Evolutionary conservation across 148 eudicot species (phyloP).

Genomic region (Rhododendron ovatum): DNA sequence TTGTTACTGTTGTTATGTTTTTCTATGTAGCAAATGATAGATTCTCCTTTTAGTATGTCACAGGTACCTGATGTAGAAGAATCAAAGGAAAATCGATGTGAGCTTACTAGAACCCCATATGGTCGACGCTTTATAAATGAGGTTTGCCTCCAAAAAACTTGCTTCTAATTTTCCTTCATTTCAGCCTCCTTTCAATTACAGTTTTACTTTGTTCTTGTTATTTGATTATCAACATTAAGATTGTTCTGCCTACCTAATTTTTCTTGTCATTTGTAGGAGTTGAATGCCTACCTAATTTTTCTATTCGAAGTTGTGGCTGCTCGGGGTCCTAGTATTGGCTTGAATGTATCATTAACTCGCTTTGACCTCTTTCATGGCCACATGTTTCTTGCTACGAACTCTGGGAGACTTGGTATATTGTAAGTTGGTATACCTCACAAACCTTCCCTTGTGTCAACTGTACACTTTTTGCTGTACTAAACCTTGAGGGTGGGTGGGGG

Average conservation of each 20-base stretch:
- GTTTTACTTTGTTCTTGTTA: slow-evolving; percentile 1
- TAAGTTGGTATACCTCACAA: slow-evolving; percentile 40
- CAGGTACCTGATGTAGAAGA: slow-evolving; percentile 97
- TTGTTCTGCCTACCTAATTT: slow-evolving; percentile 38
- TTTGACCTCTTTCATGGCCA: slow-evolving; percentile 96
- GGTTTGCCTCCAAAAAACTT: slow-evolving; percentile 34
- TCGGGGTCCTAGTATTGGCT: slow-evolving; percentile 78
- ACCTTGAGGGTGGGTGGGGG: background rate
- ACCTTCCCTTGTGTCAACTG: background rate
- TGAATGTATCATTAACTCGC: slow-evolving; percentile 78
- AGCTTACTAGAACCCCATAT: slow-evolving; percentile 91
- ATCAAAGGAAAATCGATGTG: slow-evolving; percentile 56
- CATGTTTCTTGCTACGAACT: slow-evolving; percentile 69
- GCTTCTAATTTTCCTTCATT: background rate
- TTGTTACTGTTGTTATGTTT: background rate
- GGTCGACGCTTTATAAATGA: slow-evolving; percentile 84
- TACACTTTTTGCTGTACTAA: background rate
- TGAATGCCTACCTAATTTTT: slow-evolving; percentile 76
- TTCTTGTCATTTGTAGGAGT: slow-evolving; percentile 55
- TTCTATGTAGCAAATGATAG: background rate
- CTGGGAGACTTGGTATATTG: slow-evolving; percentile 95
- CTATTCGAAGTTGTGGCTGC: slow-evolving; percentile 69
- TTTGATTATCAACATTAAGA: background rate
- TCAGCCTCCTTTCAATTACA: background rate
- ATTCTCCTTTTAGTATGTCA: slow-evolving; percentile 5